A percentile compares a stretch with the other conserved stretches of the same genome.
These are phyloP conservation scores for Encephalitozoon hellem DNA, from an alignment of 371 early-diverging fungal species.

Conservation along the genomic window DNA sequence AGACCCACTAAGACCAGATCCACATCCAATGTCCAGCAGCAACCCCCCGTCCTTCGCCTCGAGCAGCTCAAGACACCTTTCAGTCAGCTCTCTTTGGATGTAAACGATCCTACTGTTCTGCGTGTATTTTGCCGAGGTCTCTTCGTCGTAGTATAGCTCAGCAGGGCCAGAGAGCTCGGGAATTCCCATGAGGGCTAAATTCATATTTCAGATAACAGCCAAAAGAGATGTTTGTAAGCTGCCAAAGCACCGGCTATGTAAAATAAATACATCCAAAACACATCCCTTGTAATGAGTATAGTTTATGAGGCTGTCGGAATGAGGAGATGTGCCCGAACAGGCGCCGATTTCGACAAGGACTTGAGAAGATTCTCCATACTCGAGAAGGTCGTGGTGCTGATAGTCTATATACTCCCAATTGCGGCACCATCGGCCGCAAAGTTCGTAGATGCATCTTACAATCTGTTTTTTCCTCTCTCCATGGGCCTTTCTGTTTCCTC, in stretches of 20 bases:
- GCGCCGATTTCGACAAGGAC: neutral
- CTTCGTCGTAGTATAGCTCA: conserved; percentile 56
- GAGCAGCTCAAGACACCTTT: conserved; percentile 55
- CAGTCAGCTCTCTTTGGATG: conserved; percentile 56
- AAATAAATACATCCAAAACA: neutral
- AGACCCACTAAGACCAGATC: conserved; percentile 83
- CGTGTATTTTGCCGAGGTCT: conserved; percentile 53
- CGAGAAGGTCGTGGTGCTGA: neutral
- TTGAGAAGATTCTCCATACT: neutral
- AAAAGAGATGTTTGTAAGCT: neutral
- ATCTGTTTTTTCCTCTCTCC: neutral
- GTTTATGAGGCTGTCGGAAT: neutral
- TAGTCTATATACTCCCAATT: neutral
- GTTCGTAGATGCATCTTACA: neutral
- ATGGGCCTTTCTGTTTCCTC: neutral
- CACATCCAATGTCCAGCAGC: conserved; percentile 90
- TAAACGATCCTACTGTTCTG: conserved; percentile 52
- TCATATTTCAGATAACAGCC: neutral
- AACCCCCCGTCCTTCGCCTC: conserved; percentile 42
- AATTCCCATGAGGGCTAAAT: conserved; percentile 24
- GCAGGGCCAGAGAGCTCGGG: conserved; percentile 51
- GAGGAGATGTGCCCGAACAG: neutral
- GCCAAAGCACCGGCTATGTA: neutral
- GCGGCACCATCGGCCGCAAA: neutral
- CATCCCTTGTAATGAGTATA: neutral